Evolutionary conservation across 371 early-diverging fungal genomes (phyloP).

Genomic region (Syncephalastrum monosporum): DNA sequence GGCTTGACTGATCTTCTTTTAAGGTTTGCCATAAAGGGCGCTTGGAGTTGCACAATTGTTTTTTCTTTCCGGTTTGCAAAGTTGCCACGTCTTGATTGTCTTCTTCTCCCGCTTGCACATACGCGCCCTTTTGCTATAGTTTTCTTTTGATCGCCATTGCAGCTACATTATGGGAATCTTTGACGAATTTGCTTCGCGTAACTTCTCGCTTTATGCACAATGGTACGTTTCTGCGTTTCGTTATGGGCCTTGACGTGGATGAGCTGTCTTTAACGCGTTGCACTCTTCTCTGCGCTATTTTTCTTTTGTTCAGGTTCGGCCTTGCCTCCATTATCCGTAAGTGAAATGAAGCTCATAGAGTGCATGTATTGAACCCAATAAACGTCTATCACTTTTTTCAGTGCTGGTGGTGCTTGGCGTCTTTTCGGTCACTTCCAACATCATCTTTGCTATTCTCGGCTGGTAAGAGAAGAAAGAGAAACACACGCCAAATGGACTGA

Average conservation of each 20-base stretch:
- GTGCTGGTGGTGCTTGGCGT: conserved; percentile 41
- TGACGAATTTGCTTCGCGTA: conserved; percentile 44
- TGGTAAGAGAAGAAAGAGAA: conserved; percentile 24
- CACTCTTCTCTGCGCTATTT: background rate
- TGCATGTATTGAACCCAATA: background rate
- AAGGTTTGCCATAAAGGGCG: too few relatives aligned
- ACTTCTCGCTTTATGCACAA: conserved; percentile 52
- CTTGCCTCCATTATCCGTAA: conserved; percentile 42
- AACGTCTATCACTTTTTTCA: conserved; percentile 5
- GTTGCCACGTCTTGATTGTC: too few relatives aligned
- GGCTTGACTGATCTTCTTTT: too few relatives aligned
- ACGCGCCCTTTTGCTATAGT: too few relatives aligned
- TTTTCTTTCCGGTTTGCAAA: too few relatives aligned
- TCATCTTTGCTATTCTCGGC: conserved; percentile 41
- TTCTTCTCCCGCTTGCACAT: too few relatives aligned
- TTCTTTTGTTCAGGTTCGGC: conserved; percentile 28
- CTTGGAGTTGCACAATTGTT: too few relatives aligned
- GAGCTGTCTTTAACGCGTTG: background rate
- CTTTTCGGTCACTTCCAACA: conserved; percentile 27
- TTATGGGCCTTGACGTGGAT: background rate
- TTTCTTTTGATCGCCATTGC: too few relatives aligned
- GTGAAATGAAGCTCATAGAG: background rate
- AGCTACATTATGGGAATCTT: conserved; percentile 35
- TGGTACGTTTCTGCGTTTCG: conserved; percentile 23
- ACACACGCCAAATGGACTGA: too few relatives aligned